Conservation (phyloP, 2,329 filamentous ascomycete species). For the Fusarium lyarnte region DNA sequence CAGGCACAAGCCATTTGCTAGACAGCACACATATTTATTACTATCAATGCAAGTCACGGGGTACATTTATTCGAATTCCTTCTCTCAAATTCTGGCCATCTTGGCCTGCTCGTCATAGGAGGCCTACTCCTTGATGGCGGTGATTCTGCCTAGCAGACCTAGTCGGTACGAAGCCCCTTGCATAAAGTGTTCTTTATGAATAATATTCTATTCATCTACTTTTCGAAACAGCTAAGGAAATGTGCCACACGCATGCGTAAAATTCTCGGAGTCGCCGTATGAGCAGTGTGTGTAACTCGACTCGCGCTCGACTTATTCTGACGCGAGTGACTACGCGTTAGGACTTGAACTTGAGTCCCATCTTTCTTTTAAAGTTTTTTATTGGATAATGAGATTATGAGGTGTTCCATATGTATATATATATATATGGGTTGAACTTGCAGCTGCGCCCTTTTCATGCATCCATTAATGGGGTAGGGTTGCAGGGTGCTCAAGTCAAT, state of each 20-base stretch:
- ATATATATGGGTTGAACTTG: too few relatives aligned
- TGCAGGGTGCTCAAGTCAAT: background rate
- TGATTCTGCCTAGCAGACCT: slow-evolving; percentile 1
- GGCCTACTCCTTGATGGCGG: too few relatives aligned
- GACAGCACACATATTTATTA: too few relatives aligned
- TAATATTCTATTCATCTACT: accelerated
- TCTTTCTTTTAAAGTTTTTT: background rate
- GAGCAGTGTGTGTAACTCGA: accelerated
- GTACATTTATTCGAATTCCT: too few relatives aligned
- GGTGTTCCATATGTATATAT: accelerated
- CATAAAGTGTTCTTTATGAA: background rate
- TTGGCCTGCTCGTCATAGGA: too few relatives aligned
- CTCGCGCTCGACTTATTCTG: background rate
- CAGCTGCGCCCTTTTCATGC: background rate
- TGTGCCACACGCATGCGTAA: background rate
- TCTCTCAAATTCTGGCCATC: too few relatives aligned
- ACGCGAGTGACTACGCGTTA: too few relatives aligned
- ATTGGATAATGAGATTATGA: background rate
- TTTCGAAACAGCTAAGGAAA: background rate
- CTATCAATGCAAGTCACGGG: too few relatives aligned
- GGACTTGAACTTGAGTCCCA: background rate
- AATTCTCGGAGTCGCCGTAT: background rate
- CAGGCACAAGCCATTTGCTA: too few relatives aligned
- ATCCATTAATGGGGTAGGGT: background rate
- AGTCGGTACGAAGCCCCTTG: background rate